phyloP scores from a whole-genome alignment of 352 stramenopile genomes.

The Globisporangium paroecandrum region DNA sequence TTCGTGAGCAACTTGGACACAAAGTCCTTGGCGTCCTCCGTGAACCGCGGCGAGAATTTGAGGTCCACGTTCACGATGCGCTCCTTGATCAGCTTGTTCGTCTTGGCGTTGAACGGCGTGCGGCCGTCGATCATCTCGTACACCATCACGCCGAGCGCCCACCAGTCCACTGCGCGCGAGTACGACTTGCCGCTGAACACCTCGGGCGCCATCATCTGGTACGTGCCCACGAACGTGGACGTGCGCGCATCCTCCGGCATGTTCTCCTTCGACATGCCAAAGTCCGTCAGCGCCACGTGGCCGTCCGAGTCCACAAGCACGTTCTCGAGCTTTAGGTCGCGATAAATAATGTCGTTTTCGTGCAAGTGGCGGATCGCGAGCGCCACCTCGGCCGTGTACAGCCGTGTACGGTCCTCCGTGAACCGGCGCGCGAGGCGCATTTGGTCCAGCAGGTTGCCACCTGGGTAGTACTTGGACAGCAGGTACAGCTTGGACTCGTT shows the following conservation, averaged over 20 bases:
- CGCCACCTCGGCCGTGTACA: slow-evolving; percentile 97
- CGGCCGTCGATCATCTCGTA: slow-evolving; percentile 89
- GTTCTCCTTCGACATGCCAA: slow-evolving; percentile 98
- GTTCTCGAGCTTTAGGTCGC: slow-evolving; percentile 99
- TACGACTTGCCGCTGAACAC: slow-evolving; percentile 88
- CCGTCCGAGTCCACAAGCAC: slow-evolving; percentile 95
- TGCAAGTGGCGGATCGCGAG: slow-evolving; percentile 94
- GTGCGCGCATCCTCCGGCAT: slow-evolving; percentile 85
- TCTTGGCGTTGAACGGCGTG: slow-evolving; percentile 87
- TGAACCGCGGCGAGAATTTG: slow-evolving; percentile 80
- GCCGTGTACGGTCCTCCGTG: slow-evolving; percentile 87
- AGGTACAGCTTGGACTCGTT: slow-evolving; percentile 89
- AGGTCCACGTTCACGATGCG: slow-evolving; percentile 81
- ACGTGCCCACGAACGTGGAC: slow-evolving; percentile 90
- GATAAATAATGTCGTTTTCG: slow-evolving; percentile 95
- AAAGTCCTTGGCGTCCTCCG: slow-evolving; percentile 81
- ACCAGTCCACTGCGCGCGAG: slow-evolving; percentile 86
- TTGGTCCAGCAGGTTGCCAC: slow-evolving; percentile 94
- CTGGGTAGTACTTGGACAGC: slow-evolving; percentile 95
- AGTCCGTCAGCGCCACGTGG: slow-evolving; percentile 98
- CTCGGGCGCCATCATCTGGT: slow-evolving; percentile 92
- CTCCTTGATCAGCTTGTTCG: slow-evolving; percentile 82
- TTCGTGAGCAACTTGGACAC: slow-evolving; percentile 91
- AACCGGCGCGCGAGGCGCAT: slow-evolving; percentile 90
- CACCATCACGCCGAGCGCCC: slow-evolving; percentile 83